Evolutionary conservation across 2,329 filamentous ascomycete species (phyloP).

Genomic region (Trichophyton equinum): DNA sequence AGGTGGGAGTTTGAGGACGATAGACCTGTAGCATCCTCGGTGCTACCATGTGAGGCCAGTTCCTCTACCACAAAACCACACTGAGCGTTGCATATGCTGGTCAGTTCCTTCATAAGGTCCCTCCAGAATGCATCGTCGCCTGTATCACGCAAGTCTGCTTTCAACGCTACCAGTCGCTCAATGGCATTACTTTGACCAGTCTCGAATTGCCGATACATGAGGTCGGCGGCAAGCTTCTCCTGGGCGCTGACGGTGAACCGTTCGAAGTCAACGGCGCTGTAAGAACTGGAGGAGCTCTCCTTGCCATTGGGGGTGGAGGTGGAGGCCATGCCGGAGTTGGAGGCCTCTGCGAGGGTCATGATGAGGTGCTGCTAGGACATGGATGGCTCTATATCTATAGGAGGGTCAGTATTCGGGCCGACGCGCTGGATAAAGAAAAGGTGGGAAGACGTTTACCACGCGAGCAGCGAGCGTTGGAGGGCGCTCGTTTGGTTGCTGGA

Average conservation of each 20-base stretch:
- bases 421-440: background rate
- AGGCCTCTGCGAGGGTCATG: background rate
- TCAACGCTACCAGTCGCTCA: conserved; percentile 48
- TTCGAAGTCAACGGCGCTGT: background rate
- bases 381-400: background rate
- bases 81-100: conserved; percentile 50
- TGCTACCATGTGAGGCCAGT: conserved; percentile 21
- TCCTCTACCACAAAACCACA: conserved; percentile 46
- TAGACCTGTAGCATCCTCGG: background rate
- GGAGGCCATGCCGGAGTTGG: background rate
- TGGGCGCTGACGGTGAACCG: conserved; percentile 1
- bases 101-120: conserved; percentile 50
- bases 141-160: conserved; percentile 41
- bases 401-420: background rate
- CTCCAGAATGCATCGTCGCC: conserved; percentile 52
- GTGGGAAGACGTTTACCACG: background rate
- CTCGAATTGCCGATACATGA: conserved; percentile 23
- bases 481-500: background rate
- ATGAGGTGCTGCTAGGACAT: background rate
- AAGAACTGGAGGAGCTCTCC: background rate
- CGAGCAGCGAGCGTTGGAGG: background rate
- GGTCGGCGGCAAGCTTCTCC: background rate
- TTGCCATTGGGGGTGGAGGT: background rate
- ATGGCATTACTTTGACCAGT: conserved; percentile 47
- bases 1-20: conserved; percentile 43